phyloP scores from a whole-genome alignment of 2,329 filamentous ascomycete species.

The Fusarium hostae region DNA sequence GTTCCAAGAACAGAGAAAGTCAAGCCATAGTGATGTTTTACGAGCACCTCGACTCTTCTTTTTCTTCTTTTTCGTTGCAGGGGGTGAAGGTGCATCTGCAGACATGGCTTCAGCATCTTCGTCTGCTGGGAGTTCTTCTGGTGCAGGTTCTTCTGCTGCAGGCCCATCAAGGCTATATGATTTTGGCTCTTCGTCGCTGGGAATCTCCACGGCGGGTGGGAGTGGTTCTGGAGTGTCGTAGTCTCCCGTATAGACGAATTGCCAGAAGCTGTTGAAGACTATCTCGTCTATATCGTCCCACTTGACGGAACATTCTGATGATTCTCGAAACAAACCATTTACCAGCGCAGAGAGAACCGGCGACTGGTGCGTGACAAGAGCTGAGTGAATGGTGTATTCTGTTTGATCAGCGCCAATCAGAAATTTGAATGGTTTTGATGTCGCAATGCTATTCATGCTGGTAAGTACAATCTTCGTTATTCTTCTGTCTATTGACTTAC shows the following conservation, averaged over 20 bases:
- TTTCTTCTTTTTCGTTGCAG: no score
- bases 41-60: no score
- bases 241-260: background rate
- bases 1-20: no score
- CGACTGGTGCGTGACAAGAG: constrained; percentile 6
- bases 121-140: no score
- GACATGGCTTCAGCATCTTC: no score
- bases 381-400: constrained; percentile 4
- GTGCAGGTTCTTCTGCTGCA: no score
- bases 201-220: background rate
- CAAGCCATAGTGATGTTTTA: no score
- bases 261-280: constrained; percentile 3
- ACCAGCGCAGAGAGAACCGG: background rate
- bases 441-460: background rate
- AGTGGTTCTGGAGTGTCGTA: background rate
- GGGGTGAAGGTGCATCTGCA: no score
- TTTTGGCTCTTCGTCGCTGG: background rate
- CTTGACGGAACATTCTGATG: background rate
- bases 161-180: no score
- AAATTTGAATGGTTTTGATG: constrained; percentile 2
- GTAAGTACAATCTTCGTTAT: background rate
- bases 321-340: background rate
- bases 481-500: background rate
- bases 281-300: constrained; percentile 4
- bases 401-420: background rate